Evolutionary conservation across 2,329 filamentous ascomycete species (phyloP), one percentile per base, ranked within the genome.

Genomic region (Colletotrichum costaricense): DNA sequence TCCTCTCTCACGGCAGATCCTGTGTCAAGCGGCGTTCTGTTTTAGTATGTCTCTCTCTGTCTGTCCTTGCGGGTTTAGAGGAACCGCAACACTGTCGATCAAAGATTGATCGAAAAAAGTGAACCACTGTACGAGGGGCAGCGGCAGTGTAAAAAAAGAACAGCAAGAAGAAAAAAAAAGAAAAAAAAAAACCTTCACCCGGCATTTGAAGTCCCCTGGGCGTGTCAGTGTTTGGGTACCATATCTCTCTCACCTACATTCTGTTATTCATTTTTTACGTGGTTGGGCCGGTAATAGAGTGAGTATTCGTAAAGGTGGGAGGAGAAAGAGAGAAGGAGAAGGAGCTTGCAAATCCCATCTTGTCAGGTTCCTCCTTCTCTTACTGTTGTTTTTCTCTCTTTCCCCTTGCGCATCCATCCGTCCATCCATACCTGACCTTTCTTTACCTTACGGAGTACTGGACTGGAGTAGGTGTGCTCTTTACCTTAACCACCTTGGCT

Each of bases 401-500:
- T 57, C 19, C 30, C 46, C 67, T 57, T 57, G 58, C 52, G 38
- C 33, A 28, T 62, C 42, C 42, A 49, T 49, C 58, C 42, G 11
- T 46, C 58, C 33, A 16, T 35, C 33, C 33, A 35, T 35, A 12
- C 33, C 11, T 35, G 28, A 55, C n/a, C 11, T 22, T 22, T 9
- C n/a, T 16, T 42, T 42, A 16, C 49, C 42, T 19, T 38, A 38
- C 42, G 33, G 9, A 35, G 33, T 12, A 35, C 11, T 35, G 33
- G 33, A 35, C 28, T 30, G 60, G 35, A 49, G 57, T 38, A 35
- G 33, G 38, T 22, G 24, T 57, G 12, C 55, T 55, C 49, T 55
- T 75, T 28, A 63, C 49, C 49, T 75, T 24, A 63, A 63, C 46
- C 52, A 72, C n/a, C 56, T 75, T 60, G 52, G 58, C 49, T 52